A percentile compares a stretch with the other conserved stretches of the same genome.
Conservation (phyloP, 306 rosid genomes). For the Rubus parviflorus region DNA sequence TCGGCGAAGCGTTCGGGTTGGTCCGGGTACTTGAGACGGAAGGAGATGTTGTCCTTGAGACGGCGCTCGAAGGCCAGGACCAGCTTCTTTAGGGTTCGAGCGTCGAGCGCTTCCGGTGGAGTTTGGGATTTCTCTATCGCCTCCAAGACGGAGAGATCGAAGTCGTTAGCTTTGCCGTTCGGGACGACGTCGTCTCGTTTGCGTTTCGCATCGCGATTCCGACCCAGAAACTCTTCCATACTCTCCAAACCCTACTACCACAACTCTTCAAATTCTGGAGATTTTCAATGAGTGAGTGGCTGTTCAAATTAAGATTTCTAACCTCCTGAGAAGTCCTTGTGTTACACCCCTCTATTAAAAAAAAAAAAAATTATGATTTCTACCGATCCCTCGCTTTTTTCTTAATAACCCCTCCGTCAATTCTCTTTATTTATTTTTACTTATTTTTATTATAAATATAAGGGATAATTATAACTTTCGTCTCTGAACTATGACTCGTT, state of each 20-base stretch:
- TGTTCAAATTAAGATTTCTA: too few species aligned
- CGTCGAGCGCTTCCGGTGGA: conserved; percentile 63
- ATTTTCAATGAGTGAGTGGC: too few species aligned
- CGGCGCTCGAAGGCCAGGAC: conserved; percentile 92
- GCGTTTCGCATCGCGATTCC: conserved; percentile 56
- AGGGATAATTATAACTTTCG: too few species aligned
- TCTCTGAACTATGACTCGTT: too few species aligned
- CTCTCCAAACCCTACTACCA: background rate
- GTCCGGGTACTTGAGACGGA: conserved; percentile 82
- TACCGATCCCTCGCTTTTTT: too few species aligned
- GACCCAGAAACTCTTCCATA: conserved; percentile 7
- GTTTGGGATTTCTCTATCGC: conserved; percentile 73
- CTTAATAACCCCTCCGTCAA: too few species aligned
- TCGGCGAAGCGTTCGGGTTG: conserved; percentile 92
- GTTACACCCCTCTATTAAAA: too few species aligned
- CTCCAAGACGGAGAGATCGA: conserved; percentile 74
- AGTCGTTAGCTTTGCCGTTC: background rate
- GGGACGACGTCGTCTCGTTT: conserved; percentile 49
- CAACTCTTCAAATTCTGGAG: too few species aligned
- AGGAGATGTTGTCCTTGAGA: conserved; percentile 81
- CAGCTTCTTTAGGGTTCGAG: conserved; percentile 63
- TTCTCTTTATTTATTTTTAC: too few species aligned
- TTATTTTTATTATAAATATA: too few species aligned
- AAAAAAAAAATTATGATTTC: too few species aligned
- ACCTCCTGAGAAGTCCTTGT: too few species aligned